phyloP scores from a whole-genome alignment of 2,329 filamentous ascomycete species.

The Fusarium fracticaudum region DNA sequence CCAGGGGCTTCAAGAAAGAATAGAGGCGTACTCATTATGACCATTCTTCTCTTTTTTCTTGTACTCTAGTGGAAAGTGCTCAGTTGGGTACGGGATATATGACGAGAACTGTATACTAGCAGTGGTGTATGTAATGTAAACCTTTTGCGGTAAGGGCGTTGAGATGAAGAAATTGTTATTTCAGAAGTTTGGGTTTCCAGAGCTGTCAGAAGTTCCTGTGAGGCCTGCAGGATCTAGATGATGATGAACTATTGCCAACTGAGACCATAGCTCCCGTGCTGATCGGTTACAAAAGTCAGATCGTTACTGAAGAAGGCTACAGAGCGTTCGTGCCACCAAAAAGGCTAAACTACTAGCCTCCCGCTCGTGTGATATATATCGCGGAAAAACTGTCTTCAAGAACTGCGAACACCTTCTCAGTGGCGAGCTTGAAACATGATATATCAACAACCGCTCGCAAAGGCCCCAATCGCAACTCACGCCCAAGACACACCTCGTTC shows the following conservation, averaged over 20 bases:
- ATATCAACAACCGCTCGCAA: not conserved
- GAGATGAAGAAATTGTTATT: slow-evolving; percentile 18
- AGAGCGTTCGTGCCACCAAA: not conserved
- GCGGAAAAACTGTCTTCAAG: not conserved
- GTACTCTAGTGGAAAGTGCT: slow-evolving; percentile 8
- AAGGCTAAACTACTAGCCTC: not conserved
- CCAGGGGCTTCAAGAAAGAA: not conserved
- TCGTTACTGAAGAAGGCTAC: not conserved
- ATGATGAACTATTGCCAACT: not conserved
- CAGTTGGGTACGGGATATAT: slow-evolving; percentile 24
- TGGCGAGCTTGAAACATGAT: not conserved
- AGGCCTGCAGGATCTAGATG: not conserved
- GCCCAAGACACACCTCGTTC: not conserved
- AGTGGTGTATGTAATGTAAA: slow-evolving; percentile 35
- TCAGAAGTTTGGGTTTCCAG: slow-evolving; percentile 3
- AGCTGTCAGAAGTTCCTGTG: not conserved
- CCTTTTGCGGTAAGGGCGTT: not conserved
- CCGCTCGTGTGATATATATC: not conserved
- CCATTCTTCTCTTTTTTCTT: not conserved
- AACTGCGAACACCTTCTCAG: not conserved
- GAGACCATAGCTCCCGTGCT: not conserved
- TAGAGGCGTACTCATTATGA: not conserved
- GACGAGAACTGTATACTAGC: slow-evolving; percentile 33
- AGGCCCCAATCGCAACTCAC: not conserved
- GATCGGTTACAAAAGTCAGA: not conserved